A percentile compares a stretch with the other conserved stretches of the same genome.
These are phyloP conservation scores for Mortierella antarctica DNA, from an alignment of 192 early-diverging fungal genomes.

Conservation along the genomic window DNA sequence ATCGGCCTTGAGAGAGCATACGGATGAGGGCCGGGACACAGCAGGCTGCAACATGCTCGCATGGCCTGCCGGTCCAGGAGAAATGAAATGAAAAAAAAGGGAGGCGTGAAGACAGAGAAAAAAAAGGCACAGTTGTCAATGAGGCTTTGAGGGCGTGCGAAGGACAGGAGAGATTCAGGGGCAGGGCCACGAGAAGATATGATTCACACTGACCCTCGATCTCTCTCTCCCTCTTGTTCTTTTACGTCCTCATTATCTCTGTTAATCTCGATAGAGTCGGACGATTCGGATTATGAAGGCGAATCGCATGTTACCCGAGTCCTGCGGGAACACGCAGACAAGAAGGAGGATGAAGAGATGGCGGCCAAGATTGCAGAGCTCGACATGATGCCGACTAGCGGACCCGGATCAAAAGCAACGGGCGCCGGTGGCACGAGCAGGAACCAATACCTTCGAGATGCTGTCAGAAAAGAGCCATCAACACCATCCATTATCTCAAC, in stretches of 20 bases:
- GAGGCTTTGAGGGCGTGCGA: background rate
- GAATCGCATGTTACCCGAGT: slow-evolving; percentile 65
- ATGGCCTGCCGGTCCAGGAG: background rate
- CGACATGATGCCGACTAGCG: slow-evolving; percentile 28
- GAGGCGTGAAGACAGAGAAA: background rate
- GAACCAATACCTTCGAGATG: slow-evolving; percentile 32
- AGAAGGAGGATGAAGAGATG: slow-evolving; percentile 54
- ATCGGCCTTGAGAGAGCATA: too few relatives aligned
- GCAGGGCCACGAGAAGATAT: too few relatives aligned
- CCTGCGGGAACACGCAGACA: slow-evolving; percentile 62
- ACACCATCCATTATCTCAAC: slow-evolving; percentile 7
- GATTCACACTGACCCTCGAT: too few relatives aligned
- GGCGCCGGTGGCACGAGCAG: slow-evolving; percentile 10
- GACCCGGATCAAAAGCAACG: slow-evolving; percentile 8
- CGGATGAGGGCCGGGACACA: too few relatives aligned
- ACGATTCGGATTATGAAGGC: slow-evolving; percentile 65
- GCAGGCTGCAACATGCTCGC: too few relatives aligned
- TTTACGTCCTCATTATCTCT: background rate
- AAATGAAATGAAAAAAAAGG: background rate
- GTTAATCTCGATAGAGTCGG: slow-evolving; percentile 58
- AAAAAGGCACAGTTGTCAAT: background rate
- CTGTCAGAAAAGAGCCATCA: background rate
- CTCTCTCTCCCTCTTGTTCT: too few relatives aligned
- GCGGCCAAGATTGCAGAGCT: slow-evolving; percentile 47
- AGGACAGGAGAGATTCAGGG: background rate